Evolutionary conservation across 2,329 filamentous ascomycete genomes (phyloP), one percentile per base, ranked within the genome.

Genomic region (Pseudopyricularia javanii): DNA sequence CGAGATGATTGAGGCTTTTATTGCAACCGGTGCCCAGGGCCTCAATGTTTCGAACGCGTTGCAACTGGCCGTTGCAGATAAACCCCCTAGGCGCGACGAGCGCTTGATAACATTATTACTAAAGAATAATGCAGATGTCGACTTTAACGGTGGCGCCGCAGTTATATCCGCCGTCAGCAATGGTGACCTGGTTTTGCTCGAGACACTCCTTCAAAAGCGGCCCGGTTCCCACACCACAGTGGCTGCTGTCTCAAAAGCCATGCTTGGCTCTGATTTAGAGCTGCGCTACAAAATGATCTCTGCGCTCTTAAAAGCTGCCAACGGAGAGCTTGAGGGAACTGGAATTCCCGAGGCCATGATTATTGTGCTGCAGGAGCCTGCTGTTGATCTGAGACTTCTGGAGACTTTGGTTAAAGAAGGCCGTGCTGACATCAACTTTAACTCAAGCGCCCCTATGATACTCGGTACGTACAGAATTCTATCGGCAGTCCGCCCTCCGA

Each of bases 71-170:
- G 73, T 81, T 43, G 68, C 70, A 14, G 73, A 78, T 43, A 66
- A 70, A 12, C 67, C 68, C 1, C 68, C 71, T 0, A 65, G 68
- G 40, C 67, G 75, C 35, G 78, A 82, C 37, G 70, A 74, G 43
- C 67, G 69, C 2, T 63, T 82, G 11, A 75, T 82, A 52, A 68
- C 70, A 7, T 66, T 82, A 4, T 63, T 82, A 3, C 64, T 82
- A 5, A 67, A 70, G 2, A 67, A 78, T 55, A 72, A 74, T 14
- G 74, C 74, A 4, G 76, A 80, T 49, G 69, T 78, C 35, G 79
- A 79, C 56, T 76, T 74, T 52, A 74, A 75, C 43, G 70, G 74
- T 26, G 75, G 76, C 0, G 66, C 70, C n/a, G 71, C 70, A 2
- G 66, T 82, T 14, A 62, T 70, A 0, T 66, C 72, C 0, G 71